Conservation (phyloP, 2,329 filamentous ascomycete genomes). For the Geosmithia flava region DNA sequence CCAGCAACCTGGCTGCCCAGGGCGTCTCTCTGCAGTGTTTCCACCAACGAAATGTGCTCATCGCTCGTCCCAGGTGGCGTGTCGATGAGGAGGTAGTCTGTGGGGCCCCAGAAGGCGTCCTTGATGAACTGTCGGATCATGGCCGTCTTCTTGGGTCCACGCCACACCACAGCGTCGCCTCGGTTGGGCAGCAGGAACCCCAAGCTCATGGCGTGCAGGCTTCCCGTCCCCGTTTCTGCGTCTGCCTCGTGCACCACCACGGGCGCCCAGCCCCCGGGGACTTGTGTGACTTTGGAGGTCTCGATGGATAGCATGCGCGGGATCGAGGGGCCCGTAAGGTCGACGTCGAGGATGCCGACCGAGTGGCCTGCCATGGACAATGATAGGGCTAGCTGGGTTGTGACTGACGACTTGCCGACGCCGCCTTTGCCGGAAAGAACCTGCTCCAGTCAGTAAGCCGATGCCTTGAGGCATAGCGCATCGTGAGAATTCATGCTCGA, state of each 20-base stretch:
- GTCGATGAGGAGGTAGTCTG: conserved; percentile 91
- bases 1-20: conserved; percentile 61
- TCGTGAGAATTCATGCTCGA: conserved; percentile 1
- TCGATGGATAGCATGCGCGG: conserved; percentile 90
- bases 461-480: not conserved
- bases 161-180: conserved; percentile 91
- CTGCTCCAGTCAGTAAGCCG: conserved; percentile 17
- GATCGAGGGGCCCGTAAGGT: conserved; percentile 92
- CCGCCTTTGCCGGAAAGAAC: conserved; percentile 94
- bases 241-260: conserved; percentile 65
- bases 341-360: conserved; percentile 90
- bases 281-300: conserved; percentile 77
- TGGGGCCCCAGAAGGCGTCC: conserved; percentile 75
- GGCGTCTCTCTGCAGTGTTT: conserved; percentile 61
- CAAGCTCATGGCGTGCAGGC: conserved; percentile 77
- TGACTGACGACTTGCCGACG: conserved; percentile 96
- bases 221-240: conserved; percentile 38
- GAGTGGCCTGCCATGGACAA: conserved; percentile 75
- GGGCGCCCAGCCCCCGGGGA: conserved; percentile 84
- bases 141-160: conserved; percentile 95
- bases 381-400: conserved; percentile 85
- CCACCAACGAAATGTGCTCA: conserved; percentile 90
- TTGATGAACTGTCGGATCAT: conserved; percentile 96
- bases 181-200: conserved; percentile 77
- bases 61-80: conserved; percentile 94